phyloP scores from a whole-genome alignment of 1,139 yeast genomes.

The Groenewaldozyma auringiensis region DNA sequence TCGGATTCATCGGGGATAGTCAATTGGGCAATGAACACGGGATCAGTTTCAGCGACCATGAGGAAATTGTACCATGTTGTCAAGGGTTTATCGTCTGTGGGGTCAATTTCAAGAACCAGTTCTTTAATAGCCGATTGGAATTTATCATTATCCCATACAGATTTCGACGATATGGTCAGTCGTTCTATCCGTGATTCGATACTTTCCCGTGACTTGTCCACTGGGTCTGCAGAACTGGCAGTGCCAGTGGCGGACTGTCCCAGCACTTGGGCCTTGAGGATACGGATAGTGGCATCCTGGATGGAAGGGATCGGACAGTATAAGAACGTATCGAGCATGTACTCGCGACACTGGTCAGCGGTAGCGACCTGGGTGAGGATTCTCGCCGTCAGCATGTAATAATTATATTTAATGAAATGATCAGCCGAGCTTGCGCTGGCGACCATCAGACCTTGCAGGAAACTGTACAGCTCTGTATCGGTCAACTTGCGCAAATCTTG shows the following conservation, averaged over 20 bases:
- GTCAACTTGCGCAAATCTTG: conserved; percentile 15
- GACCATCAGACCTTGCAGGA: conserved; percentile 40
- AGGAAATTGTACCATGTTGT: conserved; percentile 50
- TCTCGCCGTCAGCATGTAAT: conserved; percentile 29
- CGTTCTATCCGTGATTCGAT: neutral
- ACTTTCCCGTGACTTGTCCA: no score
- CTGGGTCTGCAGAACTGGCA: no score
- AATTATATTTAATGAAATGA: conserved; percentile 23
- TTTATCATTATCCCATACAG: neutral
- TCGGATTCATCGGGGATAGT: neutral
- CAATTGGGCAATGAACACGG: conserved; percentile 12
- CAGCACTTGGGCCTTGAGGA: conserved; percentile 47
- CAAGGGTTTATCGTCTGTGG: conserved; percentile 21
- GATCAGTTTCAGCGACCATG: conserved; percentile 36
- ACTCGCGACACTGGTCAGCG: conserved; percentile 50
- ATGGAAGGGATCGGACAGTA: conserved; percentile 61
- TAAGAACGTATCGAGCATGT: conserved; percentile 55
- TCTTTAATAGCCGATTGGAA: neutral
- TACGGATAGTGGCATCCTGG: conserved; percentile 52
- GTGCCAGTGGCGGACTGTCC: no score
- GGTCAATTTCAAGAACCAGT: neutral
- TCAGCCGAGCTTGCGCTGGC: conserved; percentile 31
- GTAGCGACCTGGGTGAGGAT: conserved; percentile 43
- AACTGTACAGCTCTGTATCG: conserved; percentile 30
- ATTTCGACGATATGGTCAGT: neutral